These are phyloP conservation scores for Suillus placidus DNA, from an alignment of 768 basidiomycete species.

Conservation along the genomic window DNA sequence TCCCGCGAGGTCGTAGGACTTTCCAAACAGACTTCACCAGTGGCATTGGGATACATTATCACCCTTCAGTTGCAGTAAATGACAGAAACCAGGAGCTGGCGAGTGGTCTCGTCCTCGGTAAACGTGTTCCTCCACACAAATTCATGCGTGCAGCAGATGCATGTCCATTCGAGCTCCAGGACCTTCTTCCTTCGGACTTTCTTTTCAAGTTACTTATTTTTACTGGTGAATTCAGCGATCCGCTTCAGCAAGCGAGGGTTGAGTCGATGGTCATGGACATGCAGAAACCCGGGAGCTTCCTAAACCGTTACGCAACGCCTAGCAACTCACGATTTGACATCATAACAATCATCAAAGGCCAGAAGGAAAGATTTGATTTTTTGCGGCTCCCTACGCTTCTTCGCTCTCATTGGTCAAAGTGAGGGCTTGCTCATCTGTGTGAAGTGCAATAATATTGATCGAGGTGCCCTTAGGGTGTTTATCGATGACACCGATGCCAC, in stretches of 20 bases:
- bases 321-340: slow-evolving; percentile 34
- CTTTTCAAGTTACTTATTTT: slow-evolving; percentile 54
- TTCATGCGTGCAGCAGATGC: slow-evolving; percentile 51
- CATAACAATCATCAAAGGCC: slow-evolving; percentile 29
- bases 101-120: slow-evolving; percentile 45
- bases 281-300: slow-evolving; percentile 25
- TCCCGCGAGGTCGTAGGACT: slow-evolving; percentile 30
- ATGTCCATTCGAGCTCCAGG: slow-evolving; percentile 51
- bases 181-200: slow-evolving; percentile 48
- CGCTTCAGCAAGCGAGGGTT: slow-evolving; percentile 28
- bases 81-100: slow-evolving; percentile 41
- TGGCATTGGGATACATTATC: slow-evolving; percentile 52
- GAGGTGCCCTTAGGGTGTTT: slow-evolving; percentile 46
- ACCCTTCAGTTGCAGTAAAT: slow-evolving; percentile 40
- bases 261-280: slow-evolving; percentile 32
- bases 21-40: slow-evolving; percentile 49
- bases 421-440: slow-evolving; percentile 9
- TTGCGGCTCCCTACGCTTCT: slow-evolving; percentile 35
- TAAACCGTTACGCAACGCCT: slow-evolving; percentile 26
- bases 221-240: slow-evolving; percentile 37
- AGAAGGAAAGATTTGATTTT: slow-evolving; percentile 36
- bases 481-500: slow-evolving; percentile 56
- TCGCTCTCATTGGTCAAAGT: slow-evolving; percentile 47
- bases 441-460: not conserved
- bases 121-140: slow-evolving; percentile 50